phyloP scores from a whole-genome alignment of 345 rosid species.

The Eucalyptus lansdowneana region DNA sequence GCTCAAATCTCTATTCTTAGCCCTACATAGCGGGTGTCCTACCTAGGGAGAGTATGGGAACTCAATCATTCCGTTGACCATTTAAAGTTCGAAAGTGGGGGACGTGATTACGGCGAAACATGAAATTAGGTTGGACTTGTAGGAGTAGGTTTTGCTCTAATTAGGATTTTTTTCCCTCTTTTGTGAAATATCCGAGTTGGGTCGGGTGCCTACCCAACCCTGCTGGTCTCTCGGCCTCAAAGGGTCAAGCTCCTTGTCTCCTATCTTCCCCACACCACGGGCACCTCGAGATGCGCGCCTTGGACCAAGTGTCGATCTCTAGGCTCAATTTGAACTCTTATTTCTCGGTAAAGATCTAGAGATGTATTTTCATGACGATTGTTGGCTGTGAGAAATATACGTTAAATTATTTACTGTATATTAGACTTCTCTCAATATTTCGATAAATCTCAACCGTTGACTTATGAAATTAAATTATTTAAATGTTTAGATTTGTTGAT shows the following conservation, averaged over 20 bases:
- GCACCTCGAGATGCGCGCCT: not conserved
- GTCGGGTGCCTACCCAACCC: not conserved
- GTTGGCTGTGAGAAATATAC: not conserved
- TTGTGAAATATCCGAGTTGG: not conserved
- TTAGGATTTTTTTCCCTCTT: not conserved
- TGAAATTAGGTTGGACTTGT: not conserved
- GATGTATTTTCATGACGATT: not conserved
- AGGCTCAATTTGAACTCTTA: not conserved
- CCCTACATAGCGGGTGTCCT: not conserved
- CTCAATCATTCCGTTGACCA: not conserved
- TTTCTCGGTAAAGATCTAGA: not conserved
- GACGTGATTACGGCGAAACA: not conserved
- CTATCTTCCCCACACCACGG: not conserved
- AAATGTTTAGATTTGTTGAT: not conserved
- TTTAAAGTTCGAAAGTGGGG: not conserved
- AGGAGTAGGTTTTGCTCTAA: not conserved
- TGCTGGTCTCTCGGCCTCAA: fast-evolving
- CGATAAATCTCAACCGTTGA: not conserved
- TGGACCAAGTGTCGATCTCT: not conserved
- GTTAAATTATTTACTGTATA: fast-evolving
- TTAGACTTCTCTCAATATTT: fast-evolving
- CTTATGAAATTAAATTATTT: not conserved
- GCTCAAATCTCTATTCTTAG: not conserved
- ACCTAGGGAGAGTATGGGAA: not conserved
- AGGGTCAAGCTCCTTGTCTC: not conserved